Evolutionary conservation across 2,329 filamentous ascomycete species (phyloP), one percentile per base, ranked within the genome.

Genomic region (Epicoccum sorghinum): DNA sequence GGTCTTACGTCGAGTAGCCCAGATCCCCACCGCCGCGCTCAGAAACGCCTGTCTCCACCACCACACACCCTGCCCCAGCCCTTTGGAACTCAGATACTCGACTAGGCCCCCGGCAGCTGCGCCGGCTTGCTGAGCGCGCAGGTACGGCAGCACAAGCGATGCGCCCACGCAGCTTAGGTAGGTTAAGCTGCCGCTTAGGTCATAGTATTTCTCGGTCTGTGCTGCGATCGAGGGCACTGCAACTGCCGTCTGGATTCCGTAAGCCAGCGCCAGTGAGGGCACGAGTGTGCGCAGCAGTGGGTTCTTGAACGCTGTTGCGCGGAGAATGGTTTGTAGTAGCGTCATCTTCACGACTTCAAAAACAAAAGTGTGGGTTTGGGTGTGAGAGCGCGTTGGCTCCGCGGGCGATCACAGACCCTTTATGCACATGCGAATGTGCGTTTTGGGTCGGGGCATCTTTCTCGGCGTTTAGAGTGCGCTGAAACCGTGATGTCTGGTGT

Each of bases 131-230:
- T 80, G 78, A 12, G 83, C 83, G 37, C 85, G 78, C 50, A 87
- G 74, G 3, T 81, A 80, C 0, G 86, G 86, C 13, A 89, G 77
- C 59, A 83, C 85, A 13, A 89, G 76, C 54, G 82, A 85, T 25
- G 89, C 71, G 0, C 83, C 82, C 12, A 84, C 85, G 68, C 86
- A 86, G 48, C 84, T 83, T 33, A 89, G 78, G 67, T 87, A 88
- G 2, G 87, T 89, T 29, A 87, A 66, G 12, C 85, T 86, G 42
- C 87, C 87, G 2, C 85, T 87, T 42, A 87, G 71, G 68, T 90
- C 88, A 69, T 88, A 90, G 77, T 88, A 88, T 33, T 83, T 82
- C 66, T 90, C 88, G 6, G 83, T 83, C 64, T 85, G 80, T 29
- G 78, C 76, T 24, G 80, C 59, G 56, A 88, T 84, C 5, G 85